These are phyloP conservation scores for Leccinum incarnatum DNA, from an alignment of 768 basidiomycete genomes.

Conservation along the genomic window DNA sequence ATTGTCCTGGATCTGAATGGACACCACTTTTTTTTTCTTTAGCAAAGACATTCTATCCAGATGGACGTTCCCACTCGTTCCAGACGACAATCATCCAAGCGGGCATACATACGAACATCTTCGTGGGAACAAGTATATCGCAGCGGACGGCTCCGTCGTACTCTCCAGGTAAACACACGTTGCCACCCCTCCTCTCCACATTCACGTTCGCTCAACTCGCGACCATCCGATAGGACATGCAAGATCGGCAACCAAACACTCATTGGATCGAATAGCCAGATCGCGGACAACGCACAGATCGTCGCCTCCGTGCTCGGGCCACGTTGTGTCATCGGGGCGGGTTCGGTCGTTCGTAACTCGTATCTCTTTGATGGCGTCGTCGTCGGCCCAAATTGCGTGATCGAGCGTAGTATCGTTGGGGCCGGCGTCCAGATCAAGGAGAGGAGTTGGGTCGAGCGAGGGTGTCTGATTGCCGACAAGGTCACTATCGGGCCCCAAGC, in stretches of 20 bases:
- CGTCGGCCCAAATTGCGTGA: conserved; percentile 67
- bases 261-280: conserved; percentile 73
- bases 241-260: conserved; percentile 79
- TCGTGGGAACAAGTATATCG: conserved; percentile 86
- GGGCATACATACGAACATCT: conserved; percentile 82
- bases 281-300: conserved; percentile 67
- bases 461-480: conserved; percentile 79
- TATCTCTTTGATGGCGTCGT: conserved; percentile 81
- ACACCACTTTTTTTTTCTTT: neutral
- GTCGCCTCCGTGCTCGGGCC: conserved; percentile 75
- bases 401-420: conserved; percentile 82
- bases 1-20: neutral
- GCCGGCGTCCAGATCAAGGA: conserved; percentile 70
- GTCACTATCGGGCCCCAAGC: conserved; percentile 78
- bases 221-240: conserved; percentile 54
- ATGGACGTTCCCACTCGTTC: conserved; percentile 95
- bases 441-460: conserved; percentile 61
- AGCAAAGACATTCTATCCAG: conserved; percentile 92
- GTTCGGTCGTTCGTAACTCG: conserved; percentile 65
- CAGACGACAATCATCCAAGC: conserved; percentile 88
- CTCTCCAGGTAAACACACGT: conserved; percentile 67
- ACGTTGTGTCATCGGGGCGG: conserved; percentile 69
- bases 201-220: neutral
- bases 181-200: neutral
- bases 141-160: conserved; percentile 70